Evolutionary conservation across 495 filamentous ascomycete species (phyloP).

Genomic region (Hypoxylon cercidicola): DNA sequence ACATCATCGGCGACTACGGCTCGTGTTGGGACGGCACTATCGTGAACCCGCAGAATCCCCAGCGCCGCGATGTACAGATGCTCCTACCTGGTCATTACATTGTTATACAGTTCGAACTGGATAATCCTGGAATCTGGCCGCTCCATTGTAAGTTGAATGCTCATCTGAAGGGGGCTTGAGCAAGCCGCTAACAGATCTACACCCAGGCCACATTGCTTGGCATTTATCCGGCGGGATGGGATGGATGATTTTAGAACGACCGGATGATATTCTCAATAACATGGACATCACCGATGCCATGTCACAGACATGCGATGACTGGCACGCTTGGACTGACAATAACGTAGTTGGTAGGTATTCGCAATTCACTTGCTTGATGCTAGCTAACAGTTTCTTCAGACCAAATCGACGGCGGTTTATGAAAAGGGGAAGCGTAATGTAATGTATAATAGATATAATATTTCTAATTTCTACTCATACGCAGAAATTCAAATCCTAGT

Average conservation of each 20-base stretch:
- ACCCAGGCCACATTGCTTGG: conserved; percentile 63
- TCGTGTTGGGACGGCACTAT: conserved; percentile 60
- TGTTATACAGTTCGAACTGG: conserved; percentile 64
- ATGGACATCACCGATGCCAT: conserved; percentile 44
- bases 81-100: conserved; percentile 56
- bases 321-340: conserved; percentile 56
- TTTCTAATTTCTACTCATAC: too few species aligned
- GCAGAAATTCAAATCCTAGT: too few species aligned
- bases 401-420: conserved; percentile 65
- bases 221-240: conserved; percentile 61
- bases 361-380: neutral
- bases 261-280: conserved; percentile 39
- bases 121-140: conserved; percentile 68
- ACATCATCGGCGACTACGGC: conserved; percentile 16
- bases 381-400: conserved; percentile 39
- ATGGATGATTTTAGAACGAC: conserved; percentile 60
- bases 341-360: conserved; percentile 47
- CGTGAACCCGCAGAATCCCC: conserved; percentile 62
- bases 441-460: neutral
- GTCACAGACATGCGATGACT: conserved; percentile 57
- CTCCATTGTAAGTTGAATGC: conserved; percentile 57
- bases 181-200: neutral
- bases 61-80: conserved; percentile 69
- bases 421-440: conserved; percentile 9
- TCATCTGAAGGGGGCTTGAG: neutral